Evolutionary conservation across 2,329 filamentous ascomycete species (phyloP), one percentile per base, ranked within the genome.

Genomic region (Clonostachys sp.): DNA sequence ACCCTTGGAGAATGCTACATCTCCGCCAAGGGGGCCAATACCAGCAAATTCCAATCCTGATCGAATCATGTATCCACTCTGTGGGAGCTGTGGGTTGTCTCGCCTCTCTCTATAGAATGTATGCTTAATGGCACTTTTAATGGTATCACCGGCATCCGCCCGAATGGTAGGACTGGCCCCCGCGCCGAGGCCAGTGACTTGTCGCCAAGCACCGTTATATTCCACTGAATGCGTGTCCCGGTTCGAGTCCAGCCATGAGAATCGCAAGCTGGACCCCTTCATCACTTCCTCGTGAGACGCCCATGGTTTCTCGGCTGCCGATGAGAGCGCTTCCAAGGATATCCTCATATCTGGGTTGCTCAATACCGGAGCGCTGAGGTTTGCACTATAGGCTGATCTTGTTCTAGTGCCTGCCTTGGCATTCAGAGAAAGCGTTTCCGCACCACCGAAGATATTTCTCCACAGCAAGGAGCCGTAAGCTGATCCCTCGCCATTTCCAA

Each of bases 1-100:
- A n/a, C 84, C 83, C 69, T 96, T 99, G 65, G 83, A 89, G 66
- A 96, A 97, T n/a, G 87, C 85, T 2, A 96, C 91, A 58, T 97
- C 94, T 38, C 94, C 94, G 52, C 81, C 81, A 16, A 99, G 72
- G 0, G 87, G 84, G 0, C 92, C 91, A 66, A 87, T 83, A 12
- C 94, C 92, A 3, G 94, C 92, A n/a, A 97, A 65, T 61, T 97
- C 92, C 30, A 87, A 81, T 20, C 83, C 74, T 1, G 87, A 83
- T 62, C 90, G 91, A 30, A 92, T 59, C 55, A 95, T 80, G 64
- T 92, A 94, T 33, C 94, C 94, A 48, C 78, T 77, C 49, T 86
- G 86, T 0, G 94, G 91, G 8, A 99, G 78, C 62, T 95, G 83
- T 2, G 91, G 84, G 61, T 90, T 87, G 61, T 97, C 89, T 55